Percentiles rank a stretch among this genome's conserved stretches.
Conservation (phyloP, 2,329 filamentous ascomycete genomes). For the Fusarium sp. region DNA sequence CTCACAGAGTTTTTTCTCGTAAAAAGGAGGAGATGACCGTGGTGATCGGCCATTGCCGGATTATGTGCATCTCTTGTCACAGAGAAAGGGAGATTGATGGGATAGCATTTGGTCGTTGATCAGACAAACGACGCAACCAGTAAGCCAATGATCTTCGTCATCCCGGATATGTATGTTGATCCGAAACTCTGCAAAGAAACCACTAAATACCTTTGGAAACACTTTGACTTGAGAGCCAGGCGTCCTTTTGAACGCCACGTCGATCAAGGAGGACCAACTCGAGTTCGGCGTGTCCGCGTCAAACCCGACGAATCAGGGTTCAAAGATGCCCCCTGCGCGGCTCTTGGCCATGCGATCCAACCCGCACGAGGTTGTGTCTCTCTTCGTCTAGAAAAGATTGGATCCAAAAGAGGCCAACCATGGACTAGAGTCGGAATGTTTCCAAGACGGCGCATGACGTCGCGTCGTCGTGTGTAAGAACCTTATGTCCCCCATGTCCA, state of each 20-base stretch:
- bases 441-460: constrained; percentile 13
- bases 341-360: constrained; percentile 21
- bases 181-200: constrained; percentile 25
- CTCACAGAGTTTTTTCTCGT: not conserved
- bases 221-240: not conserved
- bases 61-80: not conserved
- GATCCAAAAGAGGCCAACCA: constrained; percentile 27
- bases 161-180: constrained; percentile 4
- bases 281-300: constrained; percentile 30
- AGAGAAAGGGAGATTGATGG: not conserved
- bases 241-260: constrained; percentile 5
- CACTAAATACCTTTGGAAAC: not conserved
- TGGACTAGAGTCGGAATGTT: not conserved
- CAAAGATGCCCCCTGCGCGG: not conserved
- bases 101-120: not conserved
- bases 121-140: not conserved
- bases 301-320: constrained; percentile 20
- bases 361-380: no score
- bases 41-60: not conserved
- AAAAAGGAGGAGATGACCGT: not conserved
- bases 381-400: not conserved
- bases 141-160: constrained; percentile 18
- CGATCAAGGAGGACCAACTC: constrained; percentile 18
- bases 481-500: constrained; percentile 31
- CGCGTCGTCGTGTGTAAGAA: constrained; percentile 18